A percentile compares a stretch with the other conserved stretches of the same genome.
These are phyloP conservation scores for Pilasporangium apinafurcum DNA, from an alignment of 352 stramenopile species.

Conservation along the genomic window DNA sequence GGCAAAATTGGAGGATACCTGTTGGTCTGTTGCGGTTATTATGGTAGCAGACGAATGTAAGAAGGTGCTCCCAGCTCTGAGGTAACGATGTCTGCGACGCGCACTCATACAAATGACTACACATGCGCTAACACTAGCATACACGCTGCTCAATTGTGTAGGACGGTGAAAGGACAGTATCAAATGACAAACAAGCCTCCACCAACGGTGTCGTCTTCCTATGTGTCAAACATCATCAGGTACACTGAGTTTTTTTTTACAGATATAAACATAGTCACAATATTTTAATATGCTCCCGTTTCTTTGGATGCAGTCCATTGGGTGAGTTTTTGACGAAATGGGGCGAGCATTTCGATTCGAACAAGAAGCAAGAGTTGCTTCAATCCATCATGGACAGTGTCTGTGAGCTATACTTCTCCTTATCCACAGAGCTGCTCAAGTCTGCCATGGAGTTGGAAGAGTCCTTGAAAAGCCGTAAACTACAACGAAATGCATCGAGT, in stretches of 20 bases:
- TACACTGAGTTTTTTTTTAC: constrained; percentile 15
- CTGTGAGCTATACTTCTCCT: constrained; percentile 46
- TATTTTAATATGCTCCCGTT: neutral
- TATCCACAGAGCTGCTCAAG: constrained; percentile 70
- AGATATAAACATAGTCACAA: neutral
- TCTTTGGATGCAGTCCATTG: constrained; percentile 36
- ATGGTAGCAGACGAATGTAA: constrained; percentile 77
- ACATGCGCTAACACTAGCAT: too few species aligned
- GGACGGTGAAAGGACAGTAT: constrained; percentile 85
- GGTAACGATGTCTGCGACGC: constrained; percentile 25
- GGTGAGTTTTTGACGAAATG: constrained; percentile 69
- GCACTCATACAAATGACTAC: too few species aligned
- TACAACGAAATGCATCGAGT: constrained; percentile 44
- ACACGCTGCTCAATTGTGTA: constrained; percentile 11
- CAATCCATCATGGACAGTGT: constrained; percentile 49
- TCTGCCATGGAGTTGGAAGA: constrained; percentile 79
- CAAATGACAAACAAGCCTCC: constrained; percentile 87
- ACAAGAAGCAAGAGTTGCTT: constrained; percentile 37
- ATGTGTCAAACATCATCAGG: constrained; percentile 72
- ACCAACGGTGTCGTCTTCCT: constrained; percentile 60
- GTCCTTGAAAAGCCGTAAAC: constrained; percentile 84
- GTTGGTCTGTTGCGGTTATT: constrained; percentile 56
- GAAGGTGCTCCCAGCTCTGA: constrained; percentile 76
- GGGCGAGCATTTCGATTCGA: constrained; percentile 41
- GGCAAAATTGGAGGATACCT: constrained; percentile 35